Percentiles rank a stretch among this genome's conserved stretches.
Conservation (phyloP, 2,329 filamentous ascomycete genomes). For the Macrophomina tecta region DNA sequence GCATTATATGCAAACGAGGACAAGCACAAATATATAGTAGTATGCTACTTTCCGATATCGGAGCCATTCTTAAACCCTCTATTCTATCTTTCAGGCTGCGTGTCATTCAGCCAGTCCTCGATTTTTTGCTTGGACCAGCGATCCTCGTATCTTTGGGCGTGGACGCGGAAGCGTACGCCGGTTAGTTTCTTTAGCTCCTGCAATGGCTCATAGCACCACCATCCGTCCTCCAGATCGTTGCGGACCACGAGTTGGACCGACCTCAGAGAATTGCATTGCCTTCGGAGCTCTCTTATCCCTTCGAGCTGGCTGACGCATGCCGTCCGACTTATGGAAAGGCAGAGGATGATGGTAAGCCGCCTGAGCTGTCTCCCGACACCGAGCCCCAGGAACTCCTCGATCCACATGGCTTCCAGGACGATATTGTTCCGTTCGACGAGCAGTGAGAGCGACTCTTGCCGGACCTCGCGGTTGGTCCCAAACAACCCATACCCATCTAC, state of each 20-base stretch:
- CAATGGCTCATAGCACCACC: neutral
- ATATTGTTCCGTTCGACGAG: conserved; percentile 11
- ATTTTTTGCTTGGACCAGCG: conserved; percentile 11
- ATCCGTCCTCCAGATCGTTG: neutral
- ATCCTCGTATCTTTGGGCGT: conserved; percentile 1
- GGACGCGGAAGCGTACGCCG: neutral
- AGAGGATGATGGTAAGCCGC: neutral
- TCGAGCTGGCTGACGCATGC: conserved; percentile 8
- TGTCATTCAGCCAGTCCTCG: neutral
- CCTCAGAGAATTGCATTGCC: neutral
- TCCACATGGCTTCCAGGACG: conserved; percentile 7
- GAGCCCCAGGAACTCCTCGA: neutral
- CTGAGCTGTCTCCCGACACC: conserved; percentile 8
- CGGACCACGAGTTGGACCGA: neutral
- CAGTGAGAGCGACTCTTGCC: neutral
- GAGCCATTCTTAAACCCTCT: neutral
- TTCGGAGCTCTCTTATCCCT: neutral
- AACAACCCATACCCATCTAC: conserved; percentile 1
- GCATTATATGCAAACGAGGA: conserved; percentile 4
- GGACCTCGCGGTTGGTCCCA: conserved; percentile 5
- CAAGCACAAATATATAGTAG: neutral
- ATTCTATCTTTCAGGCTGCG: neutral
- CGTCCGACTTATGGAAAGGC: conserved; percentile 3
- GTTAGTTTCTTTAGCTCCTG: conserved; percentile 2
- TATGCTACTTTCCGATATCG: neutral